Percentiles rank a stretch among this genome's conserved stretches.
Evolutionary conservation across 495 filamentous ascomycete species (phyloP).

Genomic region (Sordaria brevicollis): DNA sequence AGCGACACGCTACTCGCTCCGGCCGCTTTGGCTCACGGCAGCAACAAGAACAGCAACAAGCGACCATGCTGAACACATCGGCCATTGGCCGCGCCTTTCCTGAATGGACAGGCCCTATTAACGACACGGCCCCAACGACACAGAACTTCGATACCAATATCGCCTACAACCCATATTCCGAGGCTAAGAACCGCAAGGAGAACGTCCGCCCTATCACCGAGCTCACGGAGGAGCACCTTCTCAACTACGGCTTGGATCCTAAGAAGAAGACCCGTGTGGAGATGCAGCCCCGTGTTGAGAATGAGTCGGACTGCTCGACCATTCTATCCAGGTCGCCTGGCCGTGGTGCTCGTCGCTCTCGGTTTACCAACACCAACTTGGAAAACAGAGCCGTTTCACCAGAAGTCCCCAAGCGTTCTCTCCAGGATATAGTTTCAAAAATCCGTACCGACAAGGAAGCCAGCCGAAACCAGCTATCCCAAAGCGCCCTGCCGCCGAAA

Average conservation of each 20-base stretch:
- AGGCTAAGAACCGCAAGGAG: conserved; percentile 21
- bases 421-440: conserved; percentile 24
- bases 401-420: conserved; percentile 14
- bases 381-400: conserved; percentile 5
- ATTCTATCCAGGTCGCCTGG: conserved; percentile 22
- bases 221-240: conserved; percentile 11
- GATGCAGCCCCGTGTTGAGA: conserved; percentile 36
- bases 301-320: conserved; percentile 32
- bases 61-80: conserved; percentile 46
- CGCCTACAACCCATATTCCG: conserved; percentile 6
- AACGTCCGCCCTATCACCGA: conserved; percentile 25
- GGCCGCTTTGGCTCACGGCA: conserved; percentile 18
- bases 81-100: conserved; percentile 53
- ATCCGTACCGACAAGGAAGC: conserved; percentile 18
- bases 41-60: not conserved
- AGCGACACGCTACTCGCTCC: conserved; percentile 13
- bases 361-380: conserved; percentile 9
- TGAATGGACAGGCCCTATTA: conserved; percentile 35
- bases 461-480: conserved; percentile 1
- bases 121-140: conserved; percentile 9
- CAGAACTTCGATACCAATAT: conserved; percentile 13
- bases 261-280: conserved; percentile 25
- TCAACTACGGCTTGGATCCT: conserved; percentile 16
- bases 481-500: conserved; percentile 12
- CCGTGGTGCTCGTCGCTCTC: conserved; percentile 14